phyloP scores from a whole-genome alignment of 768 basidiomycete genomes.

The Boletus subparvulus region DNA sequence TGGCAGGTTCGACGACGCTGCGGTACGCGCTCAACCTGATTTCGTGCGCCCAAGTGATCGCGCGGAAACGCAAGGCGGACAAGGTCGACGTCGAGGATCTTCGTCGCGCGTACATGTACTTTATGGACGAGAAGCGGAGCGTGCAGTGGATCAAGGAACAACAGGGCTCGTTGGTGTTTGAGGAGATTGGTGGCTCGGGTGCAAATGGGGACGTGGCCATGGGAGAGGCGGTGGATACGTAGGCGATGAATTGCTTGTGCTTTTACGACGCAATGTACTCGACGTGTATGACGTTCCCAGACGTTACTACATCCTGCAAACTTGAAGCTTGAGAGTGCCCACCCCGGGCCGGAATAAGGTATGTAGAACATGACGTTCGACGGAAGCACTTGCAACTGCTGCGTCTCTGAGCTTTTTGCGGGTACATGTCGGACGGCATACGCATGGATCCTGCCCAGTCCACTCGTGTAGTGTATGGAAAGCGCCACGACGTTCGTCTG shows the following conservation, averaged over 20 bases:
- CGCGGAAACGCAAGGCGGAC: conserved; percentile 77
- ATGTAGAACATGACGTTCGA: too few species aligned
- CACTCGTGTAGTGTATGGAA: too few species aligned
- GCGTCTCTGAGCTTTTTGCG: too few species aligned
- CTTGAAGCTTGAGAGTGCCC: too few species aligned
- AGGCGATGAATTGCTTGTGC: not conserved
- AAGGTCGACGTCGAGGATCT: conserved; percentile 86
- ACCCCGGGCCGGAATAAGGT: too few species aligned
- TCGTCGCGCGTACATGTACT: conserved; percentile 79
- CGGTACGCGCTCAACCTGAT: conserved; percentile 95
- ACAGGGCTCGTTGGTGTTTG: conserved; percentile 71
- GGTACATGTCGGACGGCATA: too few species aligned
- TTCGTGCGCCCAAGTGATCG: conserved; percentile 85
- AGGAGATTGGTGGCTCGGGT: conserved; percentile 46
- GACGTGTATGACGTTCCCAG: too few species aligned
- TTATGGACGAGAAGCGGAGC: conserved; percentile 91
- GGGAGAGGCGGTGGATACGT: conserved; percentile 38
- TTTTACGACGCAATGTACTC: too few species aligned
- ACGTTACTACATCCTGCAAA: too few species aligned
- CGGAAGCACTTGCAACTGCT: too few species aligned
- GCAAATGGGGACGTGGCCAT: conserved; percentile 31
- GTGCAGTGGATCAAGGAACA: conserved; percentile 91
- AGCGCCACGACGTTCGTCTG: too few species aligned
- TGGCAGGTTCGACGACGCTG: conserved; percentile 87
- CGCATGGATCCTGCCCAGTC: too few species aligned